Conservation (phyloP, 176 grass and related monocot species). For the Otatea glauca region DNA sequence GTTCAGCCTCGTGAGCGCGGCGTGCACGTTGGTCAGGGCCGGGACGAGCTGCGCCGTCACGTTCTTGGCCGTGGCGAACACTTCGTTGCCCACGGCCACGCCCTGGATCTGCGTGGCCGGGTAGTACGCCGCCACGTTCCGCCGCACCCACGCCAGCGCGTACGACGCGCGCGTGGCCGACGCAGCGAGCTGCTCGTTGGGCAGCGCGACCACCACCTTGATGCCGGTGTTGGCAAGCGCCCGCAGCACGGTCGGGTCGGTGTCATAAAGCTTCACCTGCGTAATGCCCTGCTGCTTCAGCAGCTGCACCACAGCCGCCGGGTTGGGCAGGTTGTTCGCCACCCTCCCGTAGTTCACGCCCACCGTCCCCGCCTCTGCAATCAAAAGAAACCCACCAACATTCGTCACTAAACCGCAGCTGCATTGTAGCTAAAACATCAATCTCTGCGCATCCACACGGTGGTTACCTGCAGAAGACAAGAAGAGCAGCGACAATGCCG, state of each 20-base stretch:
- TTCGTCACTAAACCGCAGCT: slow-evolving; percentile 6
- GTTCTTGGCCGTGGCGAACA: slow-evolving; percentile 72
- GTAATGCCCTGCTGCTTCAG: slow-evolving; percentile 71
- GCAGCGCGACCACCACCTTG: slow-evolving; percentile 76
- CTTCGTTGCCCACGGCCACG: slow-evolving; percentile 89
- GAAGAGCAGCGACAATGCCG: slow-evolving; percentile 40
- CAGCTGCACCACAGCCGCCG: slow-evolving; percentile 72
- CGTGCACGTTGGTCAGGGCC: slow-evolving; percentile 69
- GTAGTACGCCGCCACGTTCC: slow-evolving; percentile 75
- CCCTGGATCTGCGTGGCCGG: slow-evolving; percentile 77
- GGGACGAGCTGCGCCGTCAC: slow-evolving; percentile 57
- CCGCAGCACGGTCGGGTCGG: slow-evolving; percentile 63
- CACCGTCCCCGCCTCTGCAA: slow-evolving; percentile 65
- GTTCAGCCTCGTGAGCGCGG: slow-evolving; percentile 38
- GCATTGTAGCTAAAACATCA: not conserved
- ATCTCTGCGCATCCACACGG: not conserved
- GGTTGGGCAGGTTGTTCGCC: slow-evolving; percentile 74
- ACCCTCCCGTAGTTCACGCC: slow-evolving; percentile 94
- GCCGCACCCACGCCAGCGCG: slow-evolving; percentile 73
- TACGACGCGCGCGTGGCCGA: slow-evolving; percentile 44
- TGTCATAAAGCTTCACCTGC: slow-evolving; percentile 91
- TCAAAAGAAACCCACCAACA: not conserved
- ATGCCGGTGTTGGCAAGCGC: slow-evolving; percentile 68
- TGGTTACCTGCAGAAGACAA: slow-evolving; percentile 38
- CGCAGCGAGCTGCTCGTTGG: slow-evolving; percentile 70